phyloP scores from a whole-genome alignment of 1,284 basidiomycete species.

The Boletus semigastroideus region DNA sequence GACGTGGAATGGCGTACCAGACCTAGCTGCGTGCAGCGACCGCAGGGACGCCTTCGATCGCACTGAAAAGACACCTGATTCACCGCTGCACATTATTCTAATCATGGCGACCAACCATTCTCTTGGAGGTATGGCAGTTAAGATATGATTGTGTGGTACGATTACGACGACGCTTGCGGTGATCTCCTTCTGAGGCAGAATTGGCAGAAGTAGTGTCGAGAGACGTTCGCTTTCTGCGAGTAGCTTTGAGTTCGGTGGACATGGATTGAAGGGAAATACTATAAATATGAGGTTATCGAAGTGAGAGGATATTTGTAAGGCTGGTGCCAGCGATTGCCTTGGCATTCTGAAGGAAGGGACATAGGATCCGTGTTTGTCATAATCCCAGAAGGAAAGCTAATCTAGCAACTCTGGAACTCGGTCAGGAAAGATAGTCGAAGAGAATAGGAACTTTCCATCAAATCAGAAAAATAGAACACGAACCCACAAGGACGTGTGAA shows the following conservation, averaged over 20 bases:
- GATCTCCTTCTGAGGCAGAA: slow-evolving; percentile 39
- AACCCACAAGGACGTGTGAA: slow-evolving; percentile 28
- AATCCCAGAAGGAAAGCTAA: slow-evolving; percentile 13
- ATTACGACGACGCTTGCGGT: slow-evolving; percentile 59
- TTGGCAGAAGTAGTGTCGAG: slow-evolving; percentile 18
- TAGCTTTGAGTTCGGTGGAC: slow-evolving; percentile 27
- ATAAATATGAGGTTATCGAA: slow-evolving; percentile 3
- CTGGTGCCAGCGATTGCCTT: slow-evolving; percentile 18
- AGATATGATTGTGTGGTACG: slow-evolving; percentile 66
- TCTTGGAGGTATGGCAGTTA: slow-evolving; percentile 75
- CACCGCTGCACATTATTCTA: background rate
- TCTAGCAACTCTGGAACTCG: slow-evolving; percentile 9
- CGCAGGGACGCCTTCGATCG: slow-evolving; percentile 69
- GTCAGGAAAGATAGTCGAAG: slow-evolving; percentile 14
- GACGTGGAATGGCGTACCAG: slow-evolving; percentile 44
- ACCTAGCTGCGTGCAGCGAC: slow-evolving; percentile 71
- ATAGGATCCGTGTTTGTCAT: slow-evolving; percentile 5
- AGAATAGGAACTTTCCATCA: slow-evolving; percentile 22
- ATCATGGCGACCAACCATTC: slow-evolving; percentile 59
- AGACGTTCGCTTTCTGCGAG: slow-evolving; percentile 29
- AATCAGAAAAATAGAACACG: slow-evolving; percentile 20
- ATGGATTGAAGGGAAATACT: slow-evolving; percentile 14
- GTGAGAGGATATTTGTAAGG: slow-evolving; percentile 27
- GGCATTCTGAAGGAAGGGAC: slow-evolving; percentile 19
- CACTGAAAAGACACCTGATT: slow-evolving; percentile 42